A percentile compares a stretch with the other conserved stretches of the same genome.
phyloP scores from a whole-genome alignment of 805 yeast species.

The Candida jianshihensis region DNA sequence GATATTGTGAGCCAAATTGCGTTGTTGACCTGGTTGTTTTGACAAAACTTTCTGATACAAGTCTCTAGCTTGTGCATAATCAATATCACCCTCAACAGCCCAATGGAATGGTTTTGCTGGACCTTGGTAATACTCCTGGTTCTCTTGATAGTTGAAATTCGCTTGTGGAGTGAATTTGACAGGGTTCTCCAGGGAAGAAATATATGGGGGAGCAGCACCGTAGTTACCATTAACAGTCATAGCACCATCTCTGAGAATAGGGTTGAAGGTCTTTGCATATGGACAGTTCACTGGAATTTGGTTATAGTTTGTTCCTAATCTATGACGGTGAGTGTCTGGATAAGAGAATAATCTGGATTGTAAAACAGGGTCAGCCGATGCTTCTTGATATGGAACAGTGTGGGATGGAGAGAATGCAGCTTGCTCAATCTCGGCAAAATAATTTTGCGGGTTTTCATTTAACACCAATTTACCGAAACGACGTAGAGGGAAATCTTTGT shows the following conservation, averaged over 20 bases:
- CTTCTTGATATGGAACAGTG: slow-evolving; percentile 77
- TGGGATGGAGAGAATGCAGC: slow-evolving; percentile 82
- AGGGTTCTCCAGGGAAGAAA: slow-evolving; percentile 39
- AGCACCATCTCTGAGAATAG: slow-evolving; percentile 79
- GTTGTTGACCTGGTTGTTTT: slow-evolving; percentile 75
- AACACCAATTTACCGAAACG: slow-evolving; percentile 73
- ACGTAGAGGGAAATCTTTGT: slow-evolving; percentile 77
- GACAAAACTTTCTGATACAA: slow-evolving; percentile 67
- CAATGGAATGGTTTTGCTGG: slow-evolving; percentile 84
- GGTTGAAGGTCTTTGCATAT: slow-evolving; percentile 49
- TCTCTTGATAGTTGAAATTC: slow-evolving; percentile 38
- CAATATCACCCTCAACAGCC: slow-evolving; percentile 61
- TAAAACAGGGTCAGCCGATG: slow-evolving; percentile 78
- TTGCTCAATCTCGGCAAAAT: slow-evolving; percentile 83
- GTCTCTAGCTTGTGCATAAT: slow-evolving; percentile 69
- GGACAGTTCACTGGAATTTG: slow-evolving; percentile 93
- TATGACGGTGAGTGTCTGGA: slow-evolving; percentile 81
- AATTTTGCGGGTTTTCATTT: slow-evolving; percentile 80
- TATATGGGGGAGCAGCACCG: slow-evolving; percentile 73
- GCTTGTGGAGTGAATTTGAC: slow-evolving; percentile 21
- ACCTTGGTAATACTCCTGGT: slow-evolving; percentile 78
- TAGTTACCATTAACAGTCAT: slow-evolving; percentile 65
- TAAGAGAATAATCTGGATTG: slow-evolving; percentile 78
- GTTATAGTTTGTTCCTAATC: slow-evolving; percentile 66
- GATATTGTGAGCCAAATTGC: slow-evolving; percentile 75